phyloP scores from a whole-genome alignment of 2,329 filamentous ascomycete genomes.

The Proliferodiscus dingleyae region DNA sequence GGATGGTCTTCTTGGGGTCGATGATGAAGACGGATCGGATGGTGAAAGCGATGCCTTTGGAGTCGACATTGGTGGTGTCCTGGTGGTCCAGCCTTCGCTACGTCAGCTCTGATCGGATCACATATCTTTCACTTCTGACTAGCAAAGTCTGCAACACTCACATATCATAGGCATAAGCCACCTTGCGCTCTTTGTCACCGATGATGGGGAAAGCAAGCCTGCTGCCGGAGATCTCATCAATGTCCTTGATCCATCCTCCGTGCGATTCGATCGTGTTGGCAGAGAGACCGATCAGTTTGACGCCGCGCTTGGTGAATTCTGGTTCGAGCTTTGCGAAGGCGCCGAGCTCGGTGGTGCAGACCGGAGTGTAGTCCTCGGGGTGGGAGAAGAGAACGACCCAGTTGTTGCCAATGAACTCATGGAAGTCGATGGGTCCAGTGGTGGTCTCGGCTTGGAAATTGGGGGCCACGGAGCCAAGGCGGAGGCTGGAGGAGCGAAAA shows the following conservation, averaged over 20 bases:
- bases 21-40: conserved; percentile 95
- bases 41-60: conserved; percentile 83
- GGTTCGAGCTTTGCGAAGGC: conserved; percentile 85
- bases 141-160: conserved; percentile 34
- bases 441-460: conserved; percentile 84
- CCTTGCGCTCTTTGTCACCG: conserved; percentile 72
- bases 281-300: conserved; percentile 86
- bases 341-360: conserved; percentile 93
- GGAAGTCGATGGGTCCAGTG: conserved; percentile 72
- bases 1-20: conserved; percentile 89
- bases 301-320: conserved; percentile 80
- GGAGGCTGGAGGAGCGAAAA: conserved; percentile 43
- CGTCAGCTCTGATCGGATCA: neutral
- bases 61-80: conserved; percentile 74
- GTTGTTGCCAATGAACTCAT: conserved; percentile 72
- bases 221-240: conserved; percentile 70
- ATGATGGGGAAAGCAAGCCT: conserved; percentile 74
- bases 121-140: neutral
- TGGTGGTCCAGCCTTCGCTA: conserved; percentile 64
- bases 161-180: conserved; percentile 77
- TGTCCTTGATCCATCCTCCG: conserved; percentile 86
- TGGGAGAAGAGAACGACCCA: conserved; percentile 84
- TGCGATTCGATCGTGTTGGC: conserved; percentile 84
- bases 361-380: conserved; percentile 87
- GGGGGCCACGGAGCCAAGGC: conserved; percentile 63